These are phyloP conservation scores for Dichotomopilus funicola DNA, from an alignment of 2,329 filamentous ascomycete genomes.

Conservation along the genomic window DNA sequence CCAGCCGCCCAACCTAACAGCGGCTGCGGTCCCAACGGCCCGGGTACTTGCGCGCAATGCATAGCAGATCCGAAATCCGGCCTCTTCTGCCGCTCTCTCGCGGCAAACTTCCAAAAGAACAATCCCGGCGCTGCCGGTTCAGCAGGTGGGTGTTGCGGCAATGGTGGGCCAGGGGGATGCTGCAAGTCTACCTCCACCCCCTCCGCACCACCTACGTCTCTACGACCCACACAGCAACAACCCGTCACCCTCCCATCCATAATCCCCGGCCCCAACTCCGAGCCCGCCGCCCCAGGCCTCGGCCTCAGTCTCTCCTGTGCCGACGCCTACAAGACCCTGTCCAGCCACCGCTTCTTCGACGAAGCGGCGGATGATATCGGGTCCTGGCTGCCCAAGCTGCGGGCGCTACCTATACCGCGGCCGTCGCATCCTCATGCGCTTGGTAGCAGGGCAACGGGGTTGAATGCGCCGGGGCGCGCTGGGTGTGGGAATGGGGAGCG, in stretches of 20 bases:
- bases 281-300: constrained; percentile 25
- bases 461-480: constrained; percentile 25
- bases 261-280: neutral
- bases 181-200: constrained; percentile 47
- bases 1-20: constrained; percentile 21
- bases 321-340: constrained; percentile 71
- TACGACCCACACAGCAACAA: constrained; percentile 2
- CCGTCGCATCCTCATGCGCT: neutral
- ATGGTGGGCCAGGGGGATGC: constrained; percentile 54
- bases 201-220: neutral
- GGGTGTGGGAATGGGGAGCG: constrained; percentile 24
- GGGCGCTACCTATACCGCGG: constrained; percentile 44
- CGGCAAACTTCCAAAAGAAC: constrained; percentile 52
- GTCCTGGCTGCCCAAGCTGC: constrained; percentile 69
- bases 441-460: neutral
- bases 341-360: constrained; percentile 69
- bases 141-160: constrained; percentile 55
- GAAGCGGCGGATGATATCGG: constrained; percentile 66
- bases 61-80: constrained; percentile 70
- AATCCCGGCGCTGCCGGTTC: constrained; percentile 8
- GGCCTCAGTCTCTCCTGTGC: constrained; percentile 63
- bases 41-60: constrained; percentile 74
- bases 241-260: constrained; percentile 15
- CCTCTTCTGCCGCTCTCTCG: constrained; percentile 75
- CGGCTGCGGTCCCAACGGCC: constrained; percentile 59